Evolutionary conservation across 192 early-diverging fungal species (phyloP).

Genomic region (Entomortierella lignicola): DNA sequence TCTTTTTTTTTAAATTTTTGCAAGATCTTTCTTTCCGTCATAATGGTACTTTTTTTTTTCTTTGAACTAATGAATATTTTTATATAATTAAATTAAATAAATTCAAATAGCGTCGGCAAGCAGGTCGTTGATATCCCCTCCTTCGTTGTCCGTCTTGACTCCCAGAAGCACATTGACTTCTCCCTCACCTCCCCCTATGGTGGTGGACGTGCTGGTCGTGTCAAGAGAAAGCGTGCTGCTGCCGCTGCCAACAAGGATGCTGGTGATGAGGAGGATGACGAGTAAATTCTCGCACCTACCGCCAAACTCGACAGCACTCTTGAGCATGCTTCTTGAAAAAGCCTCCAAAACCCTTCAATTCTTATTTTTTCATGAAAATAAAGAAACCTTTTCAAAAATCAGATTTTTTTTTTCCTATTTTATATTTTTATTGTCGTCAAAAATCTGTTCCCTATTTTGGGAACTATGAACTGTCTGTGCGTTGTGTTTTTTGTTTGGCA

Average conservation of each 20-base stretch:
- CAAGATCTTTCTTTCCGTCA: no score
- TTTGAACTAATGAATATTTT: no score
- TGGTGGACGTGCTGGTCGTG: slow-evolving; percentile 97
- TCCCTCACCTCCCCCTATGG: slow-evolving; percentile 93
- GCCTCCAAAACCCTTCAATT: neutral
- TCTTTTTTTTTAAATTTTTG: no score
- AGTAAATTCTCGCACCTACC: slow-evolving; percentile 35
- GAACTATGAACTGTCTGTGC: neutral
- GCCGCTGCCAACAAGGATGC: slow-evolving; percentile 69
- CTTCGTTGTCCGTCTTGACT: slow-evolving; percentile 88
- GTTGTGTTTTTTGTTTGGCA: slow-evolving; percentile 13
- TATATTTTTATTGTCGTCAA: neutral
- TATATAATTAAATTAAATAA: no score
- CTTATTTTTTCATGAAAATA: neutral
- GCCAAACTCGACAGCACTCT: neutral
- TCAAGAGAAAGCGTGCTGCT: slow-evolving; percentile 93
- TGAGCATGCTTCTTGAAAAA: slow-evolving; percentile 2
- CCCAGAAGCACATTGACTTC: slow-evolving; percentile 73
- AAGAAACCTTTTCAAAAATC: neutral
- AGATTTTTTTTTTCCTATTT: neutral
- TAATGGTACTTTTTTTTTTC: no score
- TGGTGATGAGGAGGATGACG: slow-evolving; percentile 71
- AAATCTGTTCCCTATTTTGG: no score
- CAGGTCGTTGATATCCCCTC: slow-evolving; percentile 97
- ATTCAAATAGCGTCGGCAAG: slow-evolving; percentile 90